These are phyloP conservation scores for Aulographum hederae DNA, from an alignment of 2,329 filamentous ascomycete species.

Conservation along the genomic window DNA sequence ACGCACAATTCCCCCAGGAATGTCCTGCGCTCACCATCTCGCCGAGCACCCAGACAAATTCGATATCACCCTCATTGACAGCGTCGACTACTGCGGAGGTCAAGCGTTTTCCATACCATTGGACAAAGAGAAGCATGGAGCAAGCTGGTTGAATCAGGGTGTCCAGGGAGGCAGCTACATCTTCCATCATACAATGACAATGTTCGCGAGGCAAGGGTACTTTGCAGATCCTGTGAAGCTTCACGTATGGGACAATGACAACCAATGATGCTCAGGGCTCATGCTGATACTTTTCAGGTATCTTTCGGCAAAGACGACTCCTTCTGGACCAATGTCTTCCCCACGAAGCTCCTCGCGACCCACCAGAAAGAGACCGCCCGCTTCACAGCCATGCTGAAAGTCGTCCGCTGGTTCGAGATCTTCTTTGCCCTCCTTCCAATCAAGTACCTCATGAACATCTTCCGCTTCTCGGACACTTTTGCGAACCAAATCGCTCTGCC, in stretches of 20 bases:
- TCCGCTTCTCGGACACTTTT: conserved; percentile 52
- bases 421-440: conserved; percentile 42
- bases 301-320: conserved; percentile 43
- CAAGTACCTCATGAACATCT: conserved; percentile 45
- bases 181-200: conserved; percentile 49
- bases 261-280: not conserved
- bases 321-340: conserved; percentile 51
- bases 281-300: too few relatives aligned
- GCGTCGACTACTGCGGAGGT: conserved; percentile 37
- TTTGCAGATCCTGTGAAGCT: conserved; percentile 39
- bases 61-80: conserved; percentile 44
- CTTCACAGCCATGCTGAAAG: conserved; percentile 34
- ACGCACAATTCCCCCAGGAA: conserved; percentile 21
- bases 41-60: conserved; percentile 47
- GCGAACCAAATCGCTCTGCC: conserved; percentile 53
- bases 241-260: too few relatives aligned
- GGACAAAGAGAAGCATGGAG: conserved; percentile 36
- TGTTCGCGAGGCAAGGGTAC: conserved; percentile 39
- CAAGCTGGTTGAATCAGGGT: conserved; percentile 42
- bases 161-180: conserved; percentile 47
- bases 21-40: conserved; percentile 49
- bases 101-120: conserved; percentile 40
- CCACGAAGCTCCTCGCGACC: conserved; percentile 36
- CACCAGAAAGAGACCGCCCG: conserved; percentile 37
- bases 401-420: conserved; percentile 41